Conservation (phyloP, 2,329 filamentous ascomycete genomes). For the Trichoderma sp. region DNA sequence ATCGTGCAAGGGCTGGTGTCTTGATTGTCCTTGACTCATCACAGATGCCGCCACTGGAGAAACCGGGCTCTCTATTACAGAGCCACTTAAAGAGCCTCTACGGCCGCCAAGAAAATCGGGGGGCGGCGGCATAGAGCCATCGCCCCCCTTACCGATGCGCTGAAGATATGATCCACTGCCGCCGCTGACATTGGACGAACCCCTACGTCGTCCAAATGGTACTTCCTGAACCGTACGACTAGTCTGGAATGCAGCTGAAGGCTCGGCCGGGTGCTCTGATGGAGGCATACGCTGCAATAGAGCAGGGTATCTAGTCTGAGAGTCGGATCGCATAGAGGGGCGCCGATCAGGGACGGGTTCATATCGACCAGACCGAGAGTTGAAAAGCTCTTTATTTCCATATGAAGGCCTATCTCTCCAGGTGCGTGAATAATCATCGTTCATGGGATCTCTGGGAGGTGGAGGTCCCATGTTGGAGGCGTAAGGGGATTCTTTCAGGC, state of each 20-base stretch:
- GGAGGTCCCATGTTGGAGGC: constrained; percentile 58
- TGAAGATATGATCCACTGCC: constrained; percentile 73
- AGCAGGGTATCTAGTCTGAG: constrained; percentile 70
- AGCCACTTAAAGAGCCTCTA: constrained; percentile 54
- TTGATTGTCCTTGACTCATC: constrained; percentile 37
- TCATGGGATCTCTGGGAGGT: constrained; percentile 77
- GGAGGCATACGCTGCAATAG: constrained; percentile 75
- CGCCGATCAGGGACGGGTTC: constrained; percentile 84
- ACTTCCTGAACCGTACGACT: constrained; percentile 68
- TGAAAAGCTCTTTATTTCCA: constrained; percentile 78
- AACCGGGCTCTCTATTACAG: constrained; percentile 52
- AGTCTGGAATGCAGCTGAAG: constrained; percentile 85
- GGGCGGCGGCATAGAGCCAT: constrained; percentile 46
- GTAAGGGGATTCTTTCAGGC: constrained; percentile 57
- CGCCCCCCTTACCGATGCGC: constrained; percentile 53
- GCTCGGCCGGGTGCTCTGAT: constrained; percentile 73
- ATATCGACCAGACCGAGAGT: constrained; percentile 92
- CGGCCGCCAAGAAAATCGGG: constrained; percentile 51
- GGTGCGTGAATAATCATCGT: constrained; percentile 88
- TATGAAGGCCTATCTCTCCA: constrained; percentile 73
- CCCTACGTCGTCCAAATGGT: constrained; percentile 74
- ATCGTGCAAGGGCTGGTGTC: constrained; percentile 35
- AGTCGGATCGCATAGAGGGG: constrained; percentile 67
- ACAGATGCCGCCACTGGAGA: constrained; percentile 46
- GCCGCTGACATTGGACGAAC: constrained; percentile 89